Base-by-base conservation (phyloP, 2,329 filamentous ascomycete species). In the Pseudogymnoascus sp. region DNA sequence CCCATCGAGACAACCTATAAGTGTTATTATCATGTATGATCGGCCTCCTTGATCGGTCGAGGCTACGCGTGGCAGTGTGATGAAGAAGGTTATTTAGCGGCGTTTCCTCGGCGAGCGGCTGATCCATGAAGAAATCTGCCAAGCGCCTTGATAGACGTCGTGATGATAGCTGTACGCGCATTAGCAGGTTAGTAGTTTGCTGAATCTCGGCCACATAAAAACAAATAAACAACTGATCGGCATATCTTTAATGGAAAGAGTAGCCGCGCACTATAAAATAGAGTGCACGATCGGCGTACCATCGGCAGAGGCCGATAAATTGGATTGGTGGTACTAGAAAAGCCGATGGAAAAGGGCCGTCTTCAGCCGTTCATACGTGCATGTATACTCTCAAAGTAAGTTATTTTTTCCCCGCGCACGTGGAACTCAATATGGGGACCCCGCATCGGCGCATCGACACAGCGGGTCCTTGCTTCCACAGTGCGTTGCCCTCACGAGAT, bases 31-130 rank as follows among this genome's bases (percentile, higher is more conserved):
- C 45, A 26, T 12, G n/a, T 52, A 48, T 52, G 45, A 52, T 52
- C 45, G 45, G 26, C 45, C 9, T 12, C 45, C 15, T 52, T 52
- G 5, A 52, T 13, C 8, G 9, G 26, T 26, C 5, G 30, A 52
- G 23, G 5, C 5, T 30, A 52, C 45, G n/a, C 26, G n/a, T 30
- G 45, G 79, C 84, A 84, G 89, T 84, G 90, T 86, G 62, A 45
- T 23, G 37, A 10, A 28, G 34, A 26, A 7, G 45, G n/a, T 1
- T 52, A 18, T 33, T 33, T 52, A 19, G 45, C 45, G 45, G 45
- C 15, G 26, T 52, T 52, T 52, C 45, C n/a, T 52, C 45, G n/a
- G 26, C 26, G 45, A 52, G 45, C 45, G 26, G 45, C 45, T 52
- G 45, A 52, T 52, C 13, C 9, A 30, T 52, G 26, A 6, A 30